Conservation (phyloP, 2,329 filamentous ascomycete species). For the Paracamarosporium sp. region DNA sequence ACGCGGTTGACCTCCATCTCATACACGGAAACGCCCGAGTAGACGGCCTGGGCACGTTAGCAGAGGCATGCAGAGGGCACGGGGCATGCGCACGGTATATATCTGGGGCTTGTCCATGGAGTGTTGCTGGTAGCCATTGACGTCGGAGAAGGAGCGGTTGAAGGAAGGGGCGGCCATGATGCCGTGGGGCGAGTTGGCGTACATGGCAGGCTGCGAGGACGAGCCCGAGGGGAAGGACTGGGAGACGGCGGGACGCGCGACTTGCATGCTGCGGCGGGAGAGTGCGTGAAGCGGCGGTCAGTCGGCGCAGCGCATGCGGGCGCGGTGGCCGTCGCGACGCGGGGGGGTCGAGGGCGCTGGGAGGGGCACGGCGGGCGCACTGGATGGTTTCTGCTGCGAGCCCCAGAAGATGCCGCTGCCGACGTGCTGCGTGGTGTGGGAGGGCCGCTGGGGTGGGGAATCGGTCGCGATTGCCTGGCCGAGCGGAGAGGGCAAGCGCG, state of each 20-base stretch:
- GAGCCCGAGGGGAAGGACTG: constrained; percentile 32
- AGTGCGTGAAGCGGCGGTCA: constrained; percentile 7
- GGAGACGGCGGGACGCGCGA: constrained; percentile 38
- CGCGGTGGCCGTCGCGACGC: background rate
- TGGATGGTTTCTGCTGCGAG: background rate
- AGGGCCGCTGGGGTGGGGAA: background rate
- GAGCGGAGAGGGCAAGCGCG: constrained; percentile 26
- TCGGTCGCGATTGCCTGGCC: constrained; percentile 17
- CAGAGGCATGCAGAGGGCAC: constrained; percentile 69
- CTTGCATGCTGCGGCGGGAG: constrained; percentile 38
- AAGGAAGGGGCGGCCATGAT: constrained; percentile 45
- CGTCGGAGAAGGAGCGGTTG: constrained; percentile 48
- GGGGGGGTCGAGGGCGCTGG: background rate
- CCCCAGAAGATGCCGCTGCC: background rate
- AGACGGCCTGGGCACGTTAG: constrained; percentile 68
- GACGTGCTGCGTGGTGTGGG: constrained; percentile 1
- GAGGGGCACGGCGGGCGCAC: background rate
- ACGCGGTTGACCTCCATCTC: constrained; percentile 97
- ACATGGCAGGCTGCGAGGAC: constrained; percentile 40
- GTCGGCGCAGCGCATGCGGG: constrained; percentile 14
- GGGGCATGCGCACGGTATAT: constrained; percentile 57
- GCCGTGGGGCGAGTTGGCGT: constrained; percentile 37
- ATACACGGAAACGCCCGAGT: constrained; percentile 95
- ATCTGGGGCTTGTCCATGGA: constrained; percentile 57
- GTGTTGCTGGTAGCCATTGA: constrained; percentile 41